Conservation (phyloP, 1,139 yeast species). For the Geotrichum cucujoidarum region DNA sequence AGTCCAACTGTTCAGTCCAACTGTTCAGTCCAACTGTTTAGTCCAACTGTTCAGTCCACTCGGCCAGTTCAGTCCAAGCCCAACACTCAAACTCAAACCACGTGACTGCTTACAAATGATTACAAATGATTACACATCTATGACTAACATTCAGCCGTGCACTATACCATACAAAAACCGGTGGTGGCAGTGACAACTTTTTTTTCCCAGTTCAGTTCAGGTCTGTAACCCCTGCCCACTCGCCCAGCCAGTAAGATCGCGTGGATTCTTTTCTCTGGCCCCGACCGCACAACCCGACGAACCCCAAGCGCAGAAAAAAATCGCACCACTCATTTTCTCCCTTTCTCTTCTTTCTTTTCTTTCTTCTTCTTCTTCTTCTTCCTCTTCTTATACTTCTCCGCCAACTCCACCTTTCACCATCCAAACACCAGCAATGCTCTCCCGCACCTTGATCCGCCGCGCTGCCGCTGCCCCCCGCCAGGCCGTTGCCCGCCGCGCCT, state of each 20-base stretch:
- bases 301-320: neutral
- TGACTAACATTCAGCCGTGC: too few relatives aligned
- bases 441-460: slow-evolving; percentile 21
- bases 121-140: too few relatives aligned
- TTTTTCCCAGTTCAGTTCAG: neutral
- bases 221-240: neutral
- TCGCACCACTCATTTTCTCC: slow-evolving; percentile 1
- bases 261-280: neutral
- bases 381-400: slow-evolving; percentile 2
- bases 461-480: slow-evolving; percentile 21
- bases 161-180: too few relatives aligned
- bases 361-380: slow-evolving; percentile 5
- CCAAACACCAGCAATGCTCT: slow-evolving; percentile 16
- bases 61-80: too few relatives aligned
- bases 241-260: slow-evolving; percentile 4
- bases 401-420: slow-evolving; percentile 1
- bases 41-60: too few relatives aligned
- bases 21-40: too few relatives aligned
- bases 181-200: neutral
- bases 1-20: too few relatives aligned
- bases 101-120: too few relatives aligned
- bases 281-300: neutral
- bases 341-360: neutral
- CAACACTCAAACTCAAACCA: too few relatives aligned
- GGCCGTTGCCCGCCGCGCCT: slow-evolving; percentile 21